Evolutionary conservation across 352 stramenopile species (phyloP).

Genomic region (Aphanomyces stellatus): DNA sequence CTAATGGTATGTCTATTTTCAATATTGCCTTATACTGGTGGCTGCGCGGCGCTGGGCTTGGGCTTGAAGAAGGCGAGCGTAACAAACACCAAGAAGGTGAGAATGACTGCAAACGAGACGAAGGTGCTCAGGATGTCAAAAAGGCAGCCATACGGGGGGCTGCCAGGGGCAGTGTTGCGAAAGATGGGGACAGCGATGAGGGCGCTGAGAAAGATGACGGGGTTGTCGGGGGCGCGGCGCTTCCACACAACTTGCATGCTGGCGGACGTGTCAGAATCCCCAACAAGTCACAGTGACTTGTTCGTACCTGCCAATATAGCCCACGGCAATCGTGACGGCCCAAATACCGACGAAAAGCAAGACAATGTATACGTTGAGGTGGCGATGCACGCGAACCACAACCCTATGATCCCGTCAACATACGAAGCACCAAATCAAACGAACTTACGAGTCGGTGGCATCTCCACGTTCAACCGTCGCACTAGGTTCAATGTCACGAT

Average conservation of each 20-base stretch:
- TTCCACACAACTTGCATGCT: slow-evolving; percentile 8
- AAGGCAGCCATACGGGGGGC: slow-evolving; percentile 11
- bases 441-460: not conserved
- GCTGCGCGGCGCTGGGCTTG: not conserved
- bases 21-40: no score
- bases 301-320: slow-evolving; percentile 13
- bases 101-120: slow-evolving; percentile 15
- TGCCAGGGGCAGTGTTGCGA: slow-evolving; percentile 11
- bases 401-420: not conserved
- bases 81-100: slow-evolving; percentile 8
- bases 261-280: no score
- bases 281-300: no score
- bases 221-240: not conserved
- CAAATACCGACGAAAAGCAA: slow-evolving; percentile 14
- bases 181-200: slow-evolving; percentile 13
- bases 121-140: slow-evolving; percentile 20
- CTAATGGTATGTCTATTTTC: no score
- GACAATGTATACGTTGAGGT: slow-evolving; percentile 17
- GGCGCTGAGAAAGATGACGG: slow-evolving; percentile 1
- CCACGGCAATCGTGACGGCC: slow-evolving; percentile 8
- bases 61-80: slow-evolving; percentile 2
- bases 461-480: not conserved
- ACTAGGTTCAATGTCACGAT: not conserved
- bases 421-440: not conserved
- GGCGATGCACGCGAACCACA: not conserved